phyloP scores from a whole-genome alignment of 2,329 filamentous ascomycete genomes.

The Pseudofabraea citricarpa region DNA sequence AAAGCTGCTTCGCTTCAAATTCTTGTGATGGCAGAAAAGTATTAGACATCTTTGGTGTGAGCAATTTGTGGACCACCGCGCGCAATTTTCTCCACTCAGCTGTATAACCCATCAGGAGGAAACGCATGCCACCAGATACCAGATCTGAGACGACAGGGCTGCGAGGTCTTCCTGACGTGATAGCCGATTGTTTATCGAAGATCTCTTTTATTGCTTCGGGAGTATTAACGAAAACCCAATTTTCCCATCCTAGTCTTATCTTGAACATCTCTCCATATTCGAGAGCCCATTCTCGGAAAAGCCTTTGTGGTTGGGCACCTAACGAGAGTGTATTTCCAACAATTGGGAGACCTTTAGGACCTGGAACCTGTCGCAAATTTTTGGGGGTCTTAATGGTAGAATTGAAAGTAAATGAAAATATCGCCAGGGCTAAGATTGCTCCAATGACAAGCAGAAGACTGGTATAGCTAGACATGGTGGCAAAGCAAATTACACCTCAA shows the following conservation, averaged over 20 bases:
- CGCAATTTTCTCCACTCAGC: conserved; percentile 34
- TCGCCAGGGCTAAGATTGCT: too few relatives aligned
- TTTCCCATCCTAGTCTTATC: conserved; percentile 37
- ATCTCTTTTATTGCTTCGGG: conserved; percentile 39
- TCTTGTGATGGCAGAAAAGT: conserved; percentile 39
- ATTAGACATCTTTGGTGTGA: conserved; percentile 30
- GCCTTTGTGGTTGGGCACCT: neutral
- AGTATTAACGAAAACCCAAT: conserved; percentile 40
- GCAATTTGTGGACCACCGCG: conserved; percentile 32
- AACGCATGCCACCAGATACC: conserved; percentile 33
- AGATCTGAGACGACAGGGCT: conserved; percentile 34
- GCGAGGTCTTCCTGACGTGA: conserved; percentile 31
- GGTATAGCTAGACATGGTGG: too few relatives aligned
- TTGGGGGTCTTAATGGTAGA: too few relatives aligned
- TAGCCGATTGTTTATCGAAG: conserved; percentile 33
- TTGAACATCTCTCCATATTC: conserved; percentile 41
- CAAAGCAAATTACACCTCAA: too few relatives aligned
- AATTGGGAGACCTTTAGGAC: conserved; percentile 10
- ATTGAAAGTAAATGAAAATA: too few relatives aligned
- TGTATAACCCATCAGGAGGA: conserved; percentile 37
- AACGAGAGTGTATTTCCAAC: conserved; percentile 9
- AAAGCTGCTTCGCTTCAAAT: conserved; percentile 39
- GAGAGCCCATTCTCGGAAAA: conserved; percentile 28
- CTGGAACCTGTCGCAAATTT: too few relatives aligned
- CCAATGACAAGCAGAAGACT: too few relatives aligned